These are phyloP conservation scores for Picea sitchensis DNA, from an alignment of 75 land plant genomes.

Conservation along the genomic window DNA sequence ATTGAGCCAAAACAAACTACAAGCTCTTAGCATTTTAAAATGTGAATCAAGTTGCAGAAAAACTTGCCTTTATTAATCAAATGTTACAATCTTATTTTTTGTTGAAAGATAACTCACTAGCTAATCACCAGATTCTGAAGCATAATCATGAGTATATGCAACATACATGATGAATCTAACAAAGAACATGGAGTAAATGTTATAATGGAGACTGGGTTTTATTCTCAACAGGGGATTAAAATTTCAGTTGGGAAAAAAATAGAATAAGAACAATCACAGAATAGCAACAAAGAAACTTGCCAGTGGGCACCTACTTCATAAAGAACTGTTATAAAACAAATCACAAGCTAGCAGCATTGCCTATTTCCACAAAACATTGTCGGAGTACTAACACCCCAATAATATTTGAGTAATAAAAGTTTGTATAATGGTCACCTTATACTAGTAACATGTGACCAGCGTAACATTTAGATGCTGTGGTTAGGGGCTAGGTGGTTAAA, in stretches of 20 bases:
- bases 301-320: neutral
- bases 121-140: neutral
- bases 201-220: neutral
- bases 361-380: neutral
- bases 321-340: neutral
- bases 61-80: neutral
- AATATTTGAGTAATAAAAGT: too few species aligned
- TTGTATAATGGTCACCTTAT: too few species aligned
- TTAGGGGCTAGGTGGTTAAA: too few species aligned
- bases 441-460: too few species aligned
- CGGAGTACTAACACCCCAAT: too few species aligned
- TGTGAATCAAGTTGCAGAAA: neutral
- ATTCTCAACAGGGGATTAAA: neutral
- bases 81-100: neutral
- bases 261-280: neutral
- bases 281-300: neutral
- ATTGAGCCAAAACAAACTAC: neutral
- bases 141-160: neutral
- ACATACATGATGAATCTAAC: neutral
- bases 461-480: too few species aligned
- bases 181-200: neutral
- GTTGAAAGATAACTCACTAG: neutral
- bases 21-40: constrained; percentile 1
- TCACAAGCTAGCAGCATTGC: neutral
- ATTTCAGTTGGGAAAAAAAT: neutral